phyloP scores from a whole-genome alignment of 2,329 filamentous ascomycete genomes.

The Colletotrichum chlorophyti region DNA sequence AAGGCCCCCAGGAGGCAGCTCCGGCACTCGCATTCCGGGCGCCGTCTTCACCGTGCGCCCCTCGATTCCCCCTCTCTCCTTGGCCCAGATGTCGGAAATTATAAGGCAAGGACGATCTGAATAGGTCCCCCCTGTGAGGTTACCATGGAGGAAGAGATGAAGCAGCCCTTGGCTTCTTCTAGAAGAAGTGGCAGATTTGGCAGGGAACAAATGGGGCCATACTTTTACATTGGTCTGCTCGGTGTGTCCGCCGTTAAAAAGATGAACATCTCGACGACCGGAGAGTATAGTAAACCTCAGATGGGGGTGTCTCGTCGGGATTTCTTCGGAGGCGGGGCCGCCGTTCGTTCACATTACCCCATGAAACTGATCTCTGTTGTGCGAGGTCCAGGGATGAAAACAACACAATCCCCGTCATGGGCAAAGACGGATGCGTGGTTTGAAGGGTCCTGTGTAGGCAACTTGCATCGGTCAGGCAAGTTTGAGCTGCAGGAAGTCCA shows the following conservation, averaged over 20 bases:
- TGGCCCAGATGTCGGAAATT: constrained; percentile 14
- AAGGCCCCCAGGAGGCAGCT: not conserved
- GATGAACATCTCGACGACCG: too few species aligned
- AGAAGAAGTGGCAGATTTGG: constrained; percentile 18
- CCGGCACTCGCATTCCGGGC: not conserved
- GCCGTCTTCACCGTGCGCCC: not conserved
- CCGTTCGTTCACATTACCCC: too few species aligned
- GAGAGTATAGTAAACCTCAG: too few species aligned
- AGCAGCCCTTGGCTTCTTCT: not conserved
- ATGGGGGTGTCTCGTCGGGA: too few species aligned
- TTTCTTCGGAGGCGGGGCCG: too few species aligned
- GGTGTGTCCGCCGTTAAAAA: not conserved
- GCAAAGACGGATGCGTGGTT: too few species aligned
- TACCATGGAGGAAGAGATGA: not conserved
- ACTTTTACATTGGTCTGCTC: not conserved
- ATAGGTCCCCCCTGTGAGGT: not conserved
- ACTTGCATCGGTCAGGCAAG: too few species aligned
- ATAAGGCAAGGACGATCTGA: constrained; percentile 14
- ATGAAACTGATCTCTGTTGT: too few species aligned
- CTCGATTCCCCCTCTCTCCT: not conserved
- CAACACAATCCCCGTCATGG: too few species aligned
- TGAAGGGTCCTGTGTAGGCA: too few species aligned
- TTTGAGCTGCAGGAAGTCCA: too few species aligned
- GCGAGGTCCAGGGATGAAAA: too few species aligned
- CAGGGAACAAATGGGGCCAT: not conserved